Conservation (phyloP, 202 grass and related monocot species). For the Setaria italica region DNA sequence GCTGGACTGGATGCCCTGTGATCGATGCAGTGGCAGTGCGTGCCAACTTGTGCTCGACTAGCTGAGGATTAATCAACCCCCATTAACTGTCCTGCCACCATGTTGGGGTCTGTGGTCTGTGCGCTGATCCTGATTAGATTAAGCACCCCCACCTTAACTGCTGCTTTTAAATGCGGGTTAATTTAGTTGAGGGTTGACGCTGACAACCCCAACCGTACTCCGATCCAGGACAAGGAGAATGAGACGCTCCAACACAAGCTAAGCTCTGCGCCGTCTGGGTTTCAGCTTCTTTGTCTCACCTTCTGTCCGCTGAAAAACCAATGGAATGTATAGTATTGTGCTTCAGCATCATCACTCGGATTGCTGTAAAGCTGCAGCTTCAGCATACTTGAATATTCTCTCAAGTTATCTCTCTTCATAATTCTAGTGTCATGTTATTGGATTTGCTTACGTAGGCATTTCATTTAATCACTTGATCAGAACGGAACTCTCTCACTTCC, state of each 20-base stretch:
- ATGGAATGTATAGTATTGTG: too few relatives aligned
- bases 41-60: neutral
- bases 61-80: neutral
- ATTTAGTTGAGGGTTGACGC: neutral
- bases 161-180: slow-evolving; percentile 4
- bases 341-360: neutral
- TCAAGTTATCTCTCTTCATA: too few relatives aligned
- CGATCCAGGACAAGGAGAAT: slow-evolving; percentile 18
- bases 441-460: too few relatives aligned
- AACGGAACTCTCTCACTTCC: too few relatives aligned
- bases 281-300: neutral
- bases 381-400: too few relatives aligned
- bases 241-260: neutral
- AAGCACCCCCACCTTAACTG: slow-evolving; percentile 6
- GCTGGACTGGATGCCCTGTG: neutral
- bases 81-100: slow-evolving; percentile 22
- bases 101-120: neutral
- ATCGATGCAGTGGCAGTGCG: neutral
- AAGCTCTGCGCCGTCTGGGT: neutral
- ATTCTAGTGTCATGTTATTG: too few relatives aligned
- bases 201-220: slow-evolving; percentile 7
- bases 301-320: neutral
- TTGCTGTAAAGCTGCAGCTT: neutral
- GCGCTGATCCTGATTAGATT: neutral
- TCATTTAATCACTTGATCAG: too few relatives aligned